Conservation (phyloP, 352 stramenopile species). For the Pythium rishiriense region DNA sequence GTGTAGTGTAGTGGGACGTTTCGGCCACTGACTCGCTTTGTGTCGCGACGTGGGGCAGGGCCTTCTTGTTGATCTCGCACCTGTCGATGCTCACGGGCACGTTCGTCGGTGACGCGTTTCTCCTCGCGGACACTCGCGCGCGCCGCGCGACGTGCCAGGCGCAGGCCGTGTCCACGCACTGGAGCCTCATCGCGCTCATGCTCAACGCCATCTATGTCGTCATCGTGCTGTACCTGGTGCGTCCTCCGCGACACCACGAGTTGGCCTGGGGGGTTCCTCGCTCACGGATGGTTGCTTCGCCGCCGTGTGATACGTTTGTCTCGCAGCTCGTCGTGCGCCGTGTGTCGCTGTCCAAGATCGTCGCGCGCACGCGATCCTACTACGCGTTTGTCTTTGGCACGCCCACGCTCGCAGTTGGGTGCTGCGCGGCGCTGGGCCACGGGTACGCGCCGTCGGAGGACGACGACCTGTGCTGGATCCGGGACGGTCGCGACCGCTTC, state of each 20-base stretch:
- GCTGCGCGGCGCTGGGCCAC: slow-evolving; percentile 23
- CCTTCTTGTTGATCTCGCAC: slow-evolving; percentile 13
- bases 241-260: background rate
- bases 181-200: slow-evolving; percentile 23
- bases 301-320: background rate
- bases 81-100: slow-evolving; percentile 14
- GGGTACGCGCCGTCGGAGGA: slow-evolving; percentile 26
- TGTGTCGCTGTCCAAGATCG: slow-evolving; percentile 23
- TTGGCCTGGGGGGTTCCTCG: background rate
- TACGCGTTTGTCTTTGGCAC: slow-evolving; percentile 26
- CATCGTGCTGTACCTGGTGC: slow-evolving; percentile 21
- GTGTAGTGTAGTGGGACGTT: too few species aligned
- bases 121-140: background rate
- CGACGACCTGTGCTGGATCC: slow-evolving; percentile 38
- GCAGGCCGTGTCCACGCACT: slow-evolving; percentile 21
- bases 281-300: background rate
- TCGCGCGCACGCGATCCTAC: slow-evolving; percentile 15
- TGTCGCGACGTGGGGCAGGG: background rate
- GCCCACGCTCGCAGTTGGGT: slow-evolving; percentile 20
- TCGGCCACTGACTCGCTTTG: too few species aligned
- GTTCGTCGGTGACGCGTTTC: slow-evolving; percentile 11
- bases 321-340: slow-evolving; percentile 29
- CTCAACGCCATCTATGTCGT: slow-evolving; percentile 27
- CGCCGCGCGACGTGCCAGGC: slow-evolving; percentile 8
- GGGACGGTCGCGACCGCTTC: slow-evolving; percentile 26